Conservation (phyloP, 805 yeast genomes). For the Komagataella mondaviorum region DNA sequence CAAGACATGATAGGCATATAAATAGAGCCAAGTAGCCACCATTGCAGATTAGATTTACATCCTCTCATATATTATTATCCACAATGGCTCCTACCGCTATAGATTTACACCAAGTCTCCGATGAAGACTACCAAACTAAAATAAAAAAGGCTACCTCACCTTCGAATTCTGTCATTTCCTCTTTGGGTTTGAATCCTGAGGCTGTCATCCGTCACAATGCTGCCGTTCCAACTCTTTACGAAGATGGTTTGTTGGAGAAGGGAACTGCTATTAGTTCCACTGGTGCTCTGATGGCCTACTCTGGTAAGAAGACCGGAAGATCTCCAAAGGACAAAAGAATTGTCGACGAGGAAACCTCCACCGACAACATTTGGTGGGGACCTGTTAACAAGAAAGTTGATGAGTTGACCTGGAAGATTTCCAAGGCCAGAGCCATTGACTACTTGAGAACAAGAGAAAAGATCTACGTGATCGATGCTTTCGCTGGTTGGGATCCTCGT, state of each 20-base stretch:
- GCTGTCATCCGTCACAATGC: slow-evolving; percentile 79
- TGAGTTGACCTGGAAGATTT: slow-evolving; percentile 88
- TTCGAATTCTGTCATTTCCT: slow-evolving; percentile 16
- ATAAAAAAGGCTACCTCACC: slow-evolving; percentile 9
- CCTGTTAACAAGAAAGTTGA: slow-evolving; percentile 94
- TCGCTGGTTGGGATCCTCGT: slow-evolving; percentile 98
- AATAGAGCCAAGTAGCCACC: not conserved
- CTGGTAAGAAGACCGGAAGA: slow-evolving; percentile 94
- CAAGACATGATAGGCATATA: not conserved
- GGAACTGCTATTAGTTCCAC: slow-evolving; percentile 86
- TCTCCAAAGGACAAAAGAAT: slow-evolving; percentile 97
- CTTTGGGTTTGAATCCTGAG: slow-evolving; percentile 40
- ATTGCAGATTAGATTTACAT: not conserved
- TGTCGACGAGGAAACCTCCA: slow-evolving; percentile 84
- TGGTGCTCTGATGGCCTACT: slow-evolving; percentile 92
- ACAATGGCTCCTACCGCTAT: slow-evolving; percentile 26
- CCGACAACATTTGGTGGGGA: slow-evolving; percentile 95
- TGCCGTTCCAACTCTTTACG: slow-evolving; percentile 84
- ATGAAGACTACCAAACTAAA: not conserved
- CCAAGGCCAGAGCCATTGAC: slow-evolving; percentile 93
- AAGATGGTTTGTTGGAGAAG: slow-evolving; percentile 82
- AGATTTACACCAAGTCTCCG: slow-evolving; percentile 11
- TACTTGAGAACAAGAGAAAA: slow-evolving; percentile 92
- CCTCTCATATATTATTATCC: not conserved
- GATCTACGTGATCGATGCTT: slow-evolving; percentile 91